These are phyloP conservation scores for Hippophae gyantsensis DNA, from an alignment of 306 rosid species.

Conservation along the genomic window DNA sequence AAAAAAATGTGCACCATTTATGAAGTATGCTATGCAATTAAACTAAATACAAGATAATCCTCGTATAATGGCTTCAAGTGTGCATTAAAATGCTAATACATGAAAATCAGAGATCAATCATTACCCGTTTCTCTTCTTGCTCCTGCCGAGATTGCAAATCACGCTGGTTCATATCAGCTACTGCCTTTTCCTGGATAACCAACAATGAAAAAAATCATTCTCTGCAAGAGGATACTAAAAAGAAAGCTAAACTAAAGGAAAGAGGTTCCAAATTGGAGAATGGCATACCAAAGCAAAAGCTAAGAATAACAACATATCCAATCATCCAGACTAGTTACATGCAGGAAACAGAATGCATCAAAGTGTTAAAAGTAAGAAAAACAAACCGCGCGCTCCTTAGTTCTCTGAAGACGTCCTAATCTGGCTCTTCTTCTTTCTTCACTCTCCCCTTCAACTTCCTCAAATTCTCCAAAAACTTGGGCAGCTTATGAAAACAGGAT, in stretches of 20 bases:
- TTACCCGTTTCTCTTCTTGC: conserved; percentile 87
- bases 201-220: conserved; percentile 13
- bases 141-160: conserved; percentile 59
- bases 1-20: not conserved
- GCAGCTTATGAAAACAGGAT: conserved; percentile 37
- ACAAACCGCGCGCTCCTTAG: conserved; percentile 66
- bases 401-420: conserved; percentile 58
- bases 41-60: conserved; percentile 7
- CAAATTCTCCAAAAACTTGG: conserved; percentile 34
- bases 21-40: not conserved
- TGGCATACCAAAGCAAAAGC: no score
- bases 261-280: not conserved
- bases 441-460: conserved; percentile 81
- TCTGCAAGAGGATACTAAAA: conserved; percentile 1
- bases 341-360: not conserved
- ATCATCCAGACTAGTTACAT: not conserved
- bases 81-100: conserved; percentile 8
- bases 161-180: conserved; percentile 88
- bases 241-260: conserved; percentile 9
- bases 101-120: conserved; percentile 6
- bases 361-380: conserved; percentile 13
- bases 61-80: conserved; percentile 6
- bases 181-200: conserved; percentile 69
- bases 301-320: not conserved
- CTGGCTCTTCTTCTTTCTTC: conserved; percentile 83